Evolutionary conservation across 2,329 filamentous ascomycete genomes (phyloP).

Genomic region (Colletotrichum abscissum): DNA sequence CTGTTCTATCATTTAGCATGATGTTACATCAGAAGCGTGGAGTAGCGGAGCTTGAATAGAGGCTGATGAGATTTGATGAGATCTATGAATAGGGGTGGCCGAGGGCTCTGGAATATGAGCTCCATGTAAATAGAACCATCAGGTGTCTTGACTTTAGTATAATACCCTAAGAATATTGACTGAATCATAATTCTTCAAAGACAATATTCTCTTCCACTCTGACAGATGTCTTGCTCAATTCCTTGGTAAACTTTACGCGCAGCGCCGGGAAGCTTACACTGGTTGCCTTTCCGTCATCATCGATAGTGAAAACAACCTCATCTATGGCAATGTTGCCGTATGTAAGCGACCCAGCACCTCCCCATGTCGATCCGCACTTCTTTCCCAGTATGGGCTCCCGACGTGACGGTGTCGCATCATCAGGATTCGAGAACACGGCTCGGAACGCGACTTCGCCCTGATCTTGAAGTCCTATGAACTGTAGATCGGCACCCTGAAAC

Average conservation of each 20-base stretch:
- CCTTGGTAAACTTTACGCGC: background rate
- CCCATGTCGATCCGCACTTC: constrained; percentile 1
- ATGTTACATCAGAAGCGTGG: background rate
- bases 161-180: background rate
- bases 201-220: too few relatives aligned
- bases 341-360: constrained; percentile 26
- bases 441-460: background rate
- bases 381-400: background rate
- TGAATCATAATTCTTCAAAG: background rate
- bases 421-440: background rate
- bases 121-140: background rate
- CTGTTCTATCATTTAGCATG: background rate
- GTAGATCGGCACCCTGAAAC: constrained; percentile 2
- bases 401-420: background rate
- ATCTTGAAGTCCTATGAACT: constrained; percentile 5
- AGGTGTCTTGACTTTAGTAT: background rate
- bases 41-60: background rate
- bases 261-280: constrained; percentile 23
- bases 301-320: constrained; percentile 35
- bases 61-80: background rate
- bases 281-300: background rate
- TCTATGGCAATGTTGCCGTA: constrained; percentile 36
- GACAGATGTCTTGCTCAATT: too few relatives aligned
- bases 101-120: background rate
- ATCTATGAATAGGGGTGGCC: background rate